Conservation (phyloP, 2,329 filamentous ascomycete genomes). For the Colletotrichum gloeosporioides region DNA sequence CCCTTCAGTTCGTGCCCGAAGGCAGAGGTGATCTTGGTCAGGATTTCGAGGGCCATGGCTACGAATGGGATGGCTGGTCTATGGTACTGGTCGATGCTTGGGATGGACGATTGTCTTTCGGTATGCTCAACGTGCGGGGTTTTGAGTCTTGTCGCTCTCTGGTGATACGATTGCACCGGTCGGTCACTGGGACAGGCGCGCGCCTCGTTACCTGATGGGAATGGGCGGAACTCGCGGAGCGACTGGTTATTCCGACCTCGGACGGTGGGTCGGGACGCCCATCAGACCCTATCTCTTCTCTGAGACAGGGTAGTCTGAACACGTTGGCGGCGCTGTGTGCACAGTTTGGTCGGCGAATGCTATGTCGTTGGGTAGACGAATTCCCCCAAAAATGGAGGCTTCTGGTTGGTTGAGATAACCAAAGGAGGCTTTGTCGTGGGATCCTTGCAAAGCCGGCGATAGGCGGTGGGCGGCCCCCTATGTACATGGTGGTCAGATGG, state of each 20-base stretch:
- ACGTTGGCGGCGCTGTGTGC: neutral
- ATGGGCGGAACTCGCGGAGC: conserved; percentile 17
- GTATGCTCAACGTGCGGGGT: conserved; percentile 16
- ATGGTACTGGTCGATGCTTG: conserved; percentile 6
- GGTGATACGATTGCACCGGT: conserved; percentile 4
- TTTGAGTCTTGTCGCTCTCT: neutral
- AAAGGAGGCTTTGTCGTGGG: neutral
- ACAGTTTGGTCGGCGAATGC: neutral
- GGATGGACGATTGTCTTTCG: neutral
- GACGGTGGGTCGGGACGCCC: conserved; percentile 18
- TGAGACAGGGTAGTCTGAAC: conserved; percentile 6
- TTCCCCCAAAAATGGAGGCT: neutral
- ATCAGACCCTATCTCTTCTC: neutral
- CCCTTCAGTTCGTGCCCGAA: conserved; percentile 16
- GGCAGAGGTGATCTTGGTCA: conserved; percentile 29
- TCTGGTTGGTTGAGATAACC: conserved; percentile 14
- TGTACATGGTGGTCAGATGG: conserved; percentile 7
- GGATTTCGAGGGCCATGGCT: conserved; percentile 40
- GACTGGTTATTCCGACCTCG: conserved; percentile 22
- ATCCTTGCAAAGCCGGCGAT: conserved; percentile 21
- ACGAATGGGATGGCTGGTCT: neutral
- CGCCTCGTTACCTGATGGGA: conserved; percentile 6
- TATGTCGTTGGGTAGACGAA: neutral
- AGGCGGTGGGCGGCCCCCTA: conserved; percentile 13
- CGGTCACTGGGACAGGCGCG: conserved; percentile 7